Conservation (phyloP, 176 grass and related monocot species). For the Carex littledalei region DNA sequence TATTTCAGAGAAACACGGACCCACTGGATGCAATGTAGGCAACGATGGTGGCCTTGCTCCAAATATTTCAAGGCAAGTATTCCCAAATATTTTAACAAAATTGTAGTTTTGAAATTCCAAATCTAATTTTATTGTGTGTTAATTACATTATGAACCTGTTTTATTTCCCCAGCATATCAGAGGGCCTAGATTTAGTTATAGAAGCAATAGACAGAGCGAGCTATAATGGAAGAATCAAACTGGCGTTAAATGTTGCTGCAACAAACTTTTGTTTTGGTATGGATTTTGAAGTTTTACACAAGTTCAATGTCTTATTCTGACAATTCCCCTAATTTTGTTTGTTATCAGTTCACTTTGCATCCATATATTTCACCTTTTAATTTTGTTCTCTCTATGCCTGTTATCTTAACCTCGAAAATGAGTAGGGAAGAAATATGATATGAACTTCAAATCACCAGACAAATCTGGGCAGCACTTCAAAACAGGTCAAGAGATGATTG, state of each 20-base stretch:
- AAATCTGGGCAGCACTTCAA: constrained; percentile 73
- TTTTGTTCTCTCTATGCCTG: constrained; percentile 21
- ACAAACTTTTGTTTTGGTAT: constrained; percentile 95
- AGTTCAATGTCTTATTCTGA: constrained; percentile 12
- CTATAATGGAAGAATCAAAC: constrained; percentile 90
- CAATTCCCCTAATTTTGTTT: constrained; percentile 17
- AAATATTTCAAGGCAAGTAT: constrained; percentile 85
- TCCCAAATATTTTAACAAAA: not conserved
- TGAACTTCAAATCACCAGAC: constrained; percentile 67
- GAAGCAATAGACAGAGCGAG: constrained; percentile 88
- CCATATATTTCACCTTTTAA: not conserved
- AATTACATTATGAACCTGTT: constrained; percentile 16
- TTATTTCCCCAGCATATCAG: constrained; percentile 56
- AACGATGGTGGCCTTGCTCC: constrained; percentile 91
- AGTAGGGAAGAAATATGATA: constrained; percentile 92
- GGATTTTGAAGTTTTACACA: constrained; percentile 14
- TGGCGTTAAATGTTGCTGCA: constrained; percentile 76
- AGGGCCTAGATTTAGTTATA: constrained; percentile 90
- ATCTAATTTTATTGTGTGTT: constrained; percentile 4
- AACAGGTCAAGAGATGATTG: constrained; percentile 84
- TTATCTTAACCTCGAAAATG: constrained; percentile 21
- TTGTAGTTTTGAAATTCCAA: not conserved
- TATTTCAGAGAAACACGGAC: constrained; percentile 60
- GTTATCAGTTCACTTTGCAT: too few relatives aligned
- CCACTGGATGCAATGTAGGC: constrained; percentile 69